A percentile compares a stretch with the other conserved stretches of the same genome.
These are phyloP conservation scores for Coriolopsis trogii DNA, from an alignment of 1,284 basidiomycete genomes.

Conservation along the genomic window DNA sequence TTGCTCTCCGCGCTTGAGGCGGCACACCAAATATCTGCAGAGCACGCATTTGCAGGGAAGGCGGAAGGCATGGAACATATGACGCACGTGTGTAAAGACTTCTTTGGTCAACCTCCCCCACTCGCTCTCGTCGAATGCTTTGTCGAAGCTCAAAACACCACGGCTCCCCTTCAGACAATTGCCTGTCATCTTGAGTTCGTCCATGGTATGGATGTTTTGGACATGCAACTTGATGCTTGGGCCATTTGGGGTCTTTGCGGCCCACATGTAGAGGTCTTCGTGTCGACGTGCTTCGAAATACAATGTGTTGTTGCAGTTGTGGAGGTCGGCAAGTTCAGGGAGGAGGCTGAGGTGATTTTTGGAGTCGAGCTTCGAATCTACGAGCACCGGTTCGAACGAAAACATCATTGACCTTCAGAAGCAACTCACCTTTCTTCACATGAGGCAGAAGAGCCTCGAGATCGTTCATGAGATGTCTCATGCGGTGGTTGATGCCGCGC, in stretches of 20 bases:
- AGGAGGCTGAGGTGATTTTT: conserved; percentile 94
- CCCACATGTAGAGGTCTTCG: conserved; percentile 97
- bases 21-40: conserved; percentile 94
- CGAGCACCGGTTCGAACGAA: background rate
- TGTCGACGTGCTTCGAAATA: conserved; percentile 97
- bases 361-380: conserved; percentile 96
- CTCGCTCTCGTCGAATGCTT: conserved; percentile 86
- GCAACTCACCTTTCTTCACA: conserved; percentile 87
- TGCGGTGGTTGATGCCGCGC: conserved; percentile 93
- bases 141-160: conserved; percentile 92
- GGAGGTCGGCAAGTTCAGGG: conserved; percentile 96
- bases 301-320: conserved; percentile 97
- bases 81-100: conserved; percentile 91
- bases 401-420: background rate
- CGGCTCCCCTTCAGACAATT: conserved; percentile 97
- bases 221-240: conserved; percentile 98
- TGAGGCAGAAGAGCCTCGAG: conserved; percentile 91
- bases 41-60: background rate
- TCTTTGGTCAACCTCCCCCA: conserved; percentile 94
- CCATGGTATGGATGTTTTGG: conserved; percentile 99
- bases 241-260: conserved; percentile 96
- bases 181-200: conserved; percentile 99
- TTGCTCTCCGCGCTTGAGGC: conserved; percentile 84
- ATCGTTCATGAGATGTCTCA: conserved; percentile 98
- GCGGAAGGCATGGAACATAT: background rate